Percentiles rank a stretch among this genome's conserved stretches.
Evolutionary conservation across 208 protist species (phyloP).

Genomic region (Zelonia costaricensis): DNA sequence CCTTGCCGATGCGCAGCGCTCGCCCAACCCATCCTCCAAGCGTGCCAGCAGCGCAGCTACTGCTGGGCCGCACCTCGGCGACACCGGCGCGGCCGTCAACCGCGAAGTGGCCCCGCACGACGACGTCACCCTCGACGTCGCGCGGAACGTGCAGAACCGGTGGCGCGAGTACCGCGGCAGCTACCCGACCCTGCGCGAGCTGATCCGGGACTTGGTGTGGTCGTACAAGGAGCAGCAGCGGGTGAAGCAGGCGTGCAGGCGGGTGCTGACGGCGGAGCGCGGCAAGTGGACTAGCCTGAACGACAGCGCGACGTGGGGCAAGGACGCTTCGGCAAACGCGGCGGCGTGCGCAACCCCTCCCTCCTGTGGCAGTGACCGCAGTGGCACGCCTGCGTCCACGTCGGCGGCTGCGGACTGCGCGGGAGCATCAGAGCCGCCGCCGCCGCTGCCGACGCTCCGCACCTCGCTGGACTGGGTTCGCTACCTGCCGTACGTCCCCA

Average conservation of each 20-base stretch:
- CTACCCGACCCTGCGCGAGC: constrained; percentile 29
- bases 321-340: background rate
- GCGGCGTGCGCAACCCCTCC: background rate
- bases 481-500: constrained; percentile 20
- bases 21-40: background rate
- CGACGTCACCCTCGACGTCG: constrained; percentile 13
- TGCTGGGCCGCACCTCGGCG: background rate
- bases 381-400: too few species aligned
- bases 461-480: constrained; percentile 32
- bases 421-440: too few species aligned
- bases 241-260: constrained; percentile 15
- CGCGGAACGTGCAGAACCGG: constrained; percentile 10
- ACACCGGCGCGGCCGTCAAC: constrained; percentile 9
- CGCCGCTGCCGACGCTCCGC: background rate
- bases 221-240: constrained; percentile 27
- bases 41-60: background rate
- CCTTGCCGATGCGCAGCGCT: too few species aligned
- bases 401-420: background rate
- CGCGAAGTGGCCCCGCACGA: constrained; percentile 31
- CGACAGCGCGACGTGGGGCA: background rate
- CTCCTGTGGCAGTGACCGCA: too few species aligned
- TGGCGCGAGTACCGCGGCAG: constrained; percentile 19
- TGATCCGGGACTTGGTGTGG: constrained; percentile 12
- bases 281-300: background rate
- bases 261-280: too few species aligned